phyloP scores from a whole-genome alignment of 768 basidiomycete genomes.

The Mycena rebaudengoi region DNA sequence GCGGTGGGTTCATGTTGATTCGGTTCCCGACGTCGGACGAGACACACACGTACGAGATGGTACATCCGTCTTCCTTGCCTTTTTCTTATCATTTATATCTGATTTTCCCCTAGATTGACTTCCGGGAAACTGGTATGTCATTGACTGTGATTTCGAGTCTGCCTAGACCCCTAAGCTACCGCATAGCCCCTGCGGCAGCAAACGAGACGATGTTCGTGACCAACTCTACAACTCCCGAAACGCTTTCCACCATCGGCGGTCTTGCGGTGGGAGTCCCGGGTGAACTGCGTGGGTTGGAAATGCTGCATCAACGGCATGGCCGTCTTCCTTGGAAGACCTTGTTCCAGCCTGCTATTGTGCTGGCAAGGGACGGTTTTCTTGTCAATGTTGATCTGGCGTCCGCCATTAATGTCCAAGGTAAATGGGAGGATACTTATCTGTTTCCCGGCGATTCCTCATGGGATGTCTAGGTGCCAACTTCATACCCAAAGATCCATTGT shows the following conservation, averaged over 20 bases:
- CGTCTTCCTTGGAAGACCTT: constrained; percentile 67
- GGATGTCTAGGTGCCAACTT: constrained; percentile 1
- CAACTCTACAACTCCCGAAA: constrained; percentile 38
- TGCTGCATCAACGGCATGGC: constrained; percentile 72
- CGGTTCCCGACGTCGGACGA: constrained; percentile 1
- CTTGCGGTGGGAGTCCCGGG: constrained; percentile 77
- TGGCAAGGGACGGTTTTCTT: constrained; percentile 50
- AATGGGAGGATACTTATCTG: no score
- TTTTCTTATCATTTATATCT: constrained; percentile 28
- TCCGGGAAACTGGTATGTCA: constrained; percentile 58
- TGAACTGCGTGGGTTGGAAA: constrained; percentile 74
- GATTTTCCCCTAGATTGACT: constrained; percentile 65
- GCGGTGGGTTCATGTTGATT: constrained; percentile 31
- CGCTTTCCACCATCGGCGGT: constrained; percentile 64
- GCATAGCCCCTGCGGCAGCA: constrained; percentile 57
- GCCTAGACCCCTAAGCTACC: no score
- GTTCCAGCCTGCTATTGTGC: constrained; percentile 64
- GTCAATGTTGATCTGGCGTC: constrained; percentile 29
- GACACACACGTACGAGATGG: constrained; percentile 22
- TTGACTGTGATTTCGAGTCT: neutral
- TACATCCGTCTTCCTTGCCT: neutral
- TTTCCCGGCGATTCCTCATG: neutral
- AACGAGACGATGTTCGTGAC: constrained; percentile 65
- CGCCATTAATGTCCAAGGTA: constrained; percentile 6
- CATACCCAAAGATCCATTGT: constrained; percentile 29